Conservation (phyloP, 345 rosid species). For the Salix purpurea region DNA sequence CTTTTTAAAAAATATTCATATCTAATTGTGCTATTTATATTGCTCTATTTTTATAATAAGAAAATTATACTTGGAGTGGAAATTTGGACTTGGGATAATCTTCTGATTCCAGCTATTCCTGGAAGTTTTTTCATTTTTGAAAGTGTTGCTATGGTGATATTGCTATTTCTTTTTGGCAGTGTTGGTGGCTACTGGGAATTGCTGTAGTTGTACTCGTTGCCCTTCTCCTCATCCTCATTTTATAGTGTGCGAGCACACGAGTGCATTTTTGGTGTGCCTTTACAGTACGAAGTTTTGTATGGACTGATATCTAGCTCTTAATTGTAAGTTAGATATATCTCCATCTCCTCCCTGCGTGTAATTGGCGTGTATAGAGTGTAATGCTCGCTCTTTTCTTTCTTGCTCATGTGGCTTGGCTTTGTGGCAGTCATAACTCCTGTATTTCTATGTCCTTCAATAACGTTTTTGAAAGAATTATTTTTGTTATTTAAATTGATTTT, state of each 20-base stretch:
- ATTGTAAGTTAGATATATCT: background rate
- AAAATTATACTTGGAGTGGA: too few relatives aligned
- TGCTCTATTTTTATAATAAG: too few relatives aligned
- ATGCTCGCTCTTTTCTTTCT: background rate
- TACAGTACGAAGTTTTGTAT: background rate
- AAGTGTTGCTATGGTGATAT: background rate
- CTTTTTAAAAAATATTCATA: too few relatives aligned
- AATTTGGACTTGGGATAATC: too few relatives aligned
- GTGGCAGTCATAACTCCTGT: background rate
- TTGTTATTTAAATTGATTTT: too few relatives aligned
- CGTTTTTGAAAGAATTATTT: too few relatives aligned
- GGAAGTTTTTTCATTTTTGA: background rate
- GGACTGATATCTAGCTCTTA: background rate
- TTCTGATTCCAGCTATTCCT: too few relatives aligned
- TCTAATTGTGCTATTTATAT: too few relatives aligned
- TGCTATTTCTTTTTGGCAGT: conserved; percentile 38
- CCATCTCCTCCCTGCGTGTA: background rate
- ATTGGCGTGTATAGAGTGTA: conserved; percentile 1
- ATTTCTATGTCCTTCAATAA: background rate
- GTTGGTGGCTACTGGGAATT: conserved; percentile 65
- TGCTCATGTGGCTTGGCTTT: background rate
- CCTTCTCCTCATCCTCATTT: conserved; percentile 39
- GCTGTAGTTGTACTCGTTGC: conserved; percentile 39
- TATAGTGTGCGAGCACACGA: conserved; percentile 21
- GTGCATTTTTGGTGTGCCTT: conserved; percentile 3